phyloP scores from a whole-genome alignment of 1,284 basidiomycete species.

The Rhodotorula sp. region DNA sequence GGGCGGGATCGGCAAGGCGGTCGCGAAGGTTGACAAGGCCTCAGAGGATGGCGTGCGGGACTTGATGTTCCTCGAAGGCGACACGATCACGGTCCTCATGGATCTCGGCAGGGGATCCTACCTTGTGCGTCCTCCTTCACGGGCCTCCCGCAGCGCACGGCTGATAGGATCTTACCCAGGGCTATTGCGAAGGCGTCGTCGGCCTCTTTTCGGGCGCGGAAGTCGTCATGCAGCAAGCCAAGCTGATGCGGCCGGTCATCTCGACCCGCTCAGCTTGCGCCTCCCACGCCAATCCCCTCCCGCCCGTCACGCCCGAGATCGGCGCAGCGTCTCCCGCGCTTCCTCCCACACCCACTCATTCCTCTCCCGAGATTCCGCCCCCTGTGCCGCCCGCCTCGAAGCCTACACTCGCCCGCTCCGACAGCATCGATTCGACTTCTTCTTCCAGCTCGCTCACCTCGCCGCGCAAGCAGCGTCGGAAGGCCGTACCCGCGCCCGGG shows the following conservation, averaged over 20 bases:
- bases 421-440: not conserved
- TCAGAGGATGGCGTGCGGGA: constrained; percentile 68
- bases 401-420: not conserved
- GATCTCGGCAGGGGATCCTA: constrained; percentile 59
- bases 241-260: constrained; percentile 75
- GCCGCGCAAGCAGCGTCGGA: not conserved
- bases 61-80: constrained; percentile 84
- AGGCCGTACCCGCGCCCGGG: not conserved
- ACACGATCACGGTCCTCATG: constrained; percentile 76
- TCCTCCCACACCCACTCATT: not conserved
- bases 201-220: constrained; percentile 69
- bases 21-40: constrained; percentile 68
- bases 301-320: not conserved
- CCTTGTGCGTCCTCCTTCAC: constrained; percentile 14
- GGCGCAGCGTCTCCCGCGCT: not conserved
- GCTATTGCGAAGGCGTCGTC: constrained; percentile 86
- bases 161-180: constrained; percentile 51
- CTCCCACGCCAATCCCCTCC: not conserved
- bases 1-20: constrained; percentile 74
- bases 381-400: not conserved
- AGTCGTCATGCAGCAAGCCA: constrained; percentile 67
- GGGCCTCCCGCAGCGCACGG: too few relatives aligned
- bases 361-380: not conserved
- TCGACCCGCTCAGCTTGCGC: constrained; percentile 56
- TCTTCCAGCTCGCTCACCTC: not conserved